Conservation (phyloP, 2,329 filamentous ascomycete genomes). For the Diaporthe eres region DNA sequence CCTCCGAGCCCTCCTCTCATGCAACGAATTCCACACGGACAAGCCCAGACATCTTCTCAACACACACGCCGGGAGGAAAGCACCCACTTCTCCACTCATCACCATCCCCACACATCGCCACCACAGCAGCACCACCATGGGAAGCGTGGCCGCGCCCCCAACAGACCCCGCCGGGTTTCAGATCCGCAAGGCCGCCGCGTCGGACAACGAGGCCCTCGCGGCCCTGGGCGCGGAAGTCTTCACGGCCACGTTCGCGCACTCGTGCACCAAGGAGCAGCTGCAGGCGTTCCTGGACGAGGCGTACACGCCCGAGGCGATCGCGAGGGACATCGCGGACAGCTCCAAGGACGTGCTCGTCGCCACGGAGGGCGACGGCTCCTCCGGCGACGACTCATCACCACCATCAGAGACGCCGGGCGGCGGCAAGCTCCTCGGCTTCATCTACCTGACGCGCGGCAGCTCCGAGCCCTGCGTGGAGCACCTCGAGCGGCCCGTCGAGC, state of each 20-base stretch:
- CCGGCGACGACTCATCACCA: conserved; percentile 35
- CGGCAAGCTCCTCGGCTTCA: conserved; percentile 55
- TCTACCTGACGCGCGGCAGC: conserved; percentile 53
- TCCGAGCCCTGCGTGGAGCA: conserved; percentile 55
- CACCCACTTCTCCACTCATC: no score
- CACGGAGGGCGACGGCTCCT: conserved; percentile 24
- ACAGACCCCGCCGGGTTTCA: conserved; percentile 12
- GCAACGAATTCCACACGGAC: not conserved
- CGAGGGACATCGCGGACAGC: conserved; percentile 26
- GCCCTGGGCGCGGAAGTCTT: conserved; percentile 55
- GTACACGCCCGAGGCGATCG: conserved; percentile 50
- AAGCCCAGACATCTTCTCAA: not conserved
- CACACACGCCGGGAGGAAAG: not conserved
- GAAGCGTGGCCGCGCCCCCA: conserved; percentile 2
- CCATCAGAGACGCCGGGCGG: conserved; percentile 40
- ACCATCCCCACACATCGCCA: not conserved
- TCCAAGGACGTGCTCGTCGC: conserved; percentile 47
- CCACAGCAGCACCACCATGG: not conserved
- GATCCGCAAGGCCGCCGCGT: conserved; percentile 47
- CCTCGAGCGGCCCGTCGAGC: conserved; percentile 52
- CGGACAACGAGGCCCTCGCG: conserved; percentile 51
- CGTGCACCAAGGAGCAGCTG: conserved; percentile 55
- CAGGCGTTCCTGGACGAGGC: conserved; percentile 54
- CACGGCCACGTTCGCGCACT: conserved; percentile 57
- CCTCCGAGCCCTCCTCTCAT: not conserved